phyloP scores from a whole-genome alignment of 257 asterid species.

The Solanum etuberosum region DNA sequence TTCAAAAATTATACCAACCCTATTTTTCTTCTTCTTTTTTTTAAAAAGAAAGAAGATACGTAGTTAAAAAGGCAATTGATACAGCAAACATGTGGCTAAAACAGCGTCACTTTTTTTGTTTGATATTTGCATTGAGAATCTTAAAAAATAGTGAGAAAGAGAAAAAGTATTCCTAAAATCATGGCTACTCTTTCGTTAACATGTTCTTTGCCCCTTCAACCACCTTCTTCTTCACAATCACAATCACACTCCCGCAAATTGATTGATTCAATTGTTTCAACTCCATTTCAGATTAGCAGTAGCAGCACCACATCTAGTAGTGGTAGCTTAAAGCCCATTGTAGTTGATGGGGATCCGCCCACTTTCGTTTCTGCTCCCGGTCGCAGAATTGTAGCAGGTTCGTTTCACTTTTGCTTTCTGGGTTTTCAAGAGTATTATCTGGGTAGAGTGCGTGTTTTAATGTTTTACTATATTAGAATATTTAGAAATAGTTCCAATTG shows the following conservation, averaged over 20 bases:
- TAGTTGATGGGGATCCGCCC: conserved; percentile 76
- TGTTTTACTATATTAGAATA: neutral
- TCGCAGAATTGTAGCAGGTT: conserved; percentile 87
- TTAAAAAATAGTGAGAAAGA: neutral
- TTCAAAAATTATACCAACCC: too few relatives aligned
- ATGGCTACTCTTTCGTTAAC: conserved; percentile 32
- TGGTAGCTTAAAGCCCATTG: conserved; percentile 45
- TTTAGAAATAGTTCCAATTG: neutral
- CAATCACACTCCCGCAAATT: conserved; percentile 14
- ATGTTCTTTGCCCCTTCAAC: conserved; percentile 35
- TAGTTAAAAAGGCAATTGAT: neutral
- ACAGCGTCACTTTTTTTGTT: neutral
- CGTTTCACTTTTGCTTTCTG: neutral
- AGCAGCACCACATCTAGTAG: neutral
- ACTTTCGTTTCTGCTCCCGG: conserved; percentile 93
- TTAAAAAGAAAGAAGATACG: neutral
- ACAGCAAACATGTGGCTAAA: neutral
- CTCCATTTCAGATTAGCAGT: conserved; percentile 5
- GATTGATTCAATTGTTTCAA: conserved; percentile 15
- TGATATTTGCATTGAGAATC: neutral
- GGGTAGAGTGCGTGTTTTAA: neutral
- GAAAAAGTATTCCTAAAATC: neutral
- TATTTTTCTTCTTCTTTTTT: too few relatives aligned
- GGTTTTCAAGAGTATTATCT: neutral
- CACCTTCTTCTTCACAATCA: conserved; percentile 6